Base-by-base conservation (phyloP, 2,329 filamentous ascomycete species). In the Ophiostoma piceae region DNA sequence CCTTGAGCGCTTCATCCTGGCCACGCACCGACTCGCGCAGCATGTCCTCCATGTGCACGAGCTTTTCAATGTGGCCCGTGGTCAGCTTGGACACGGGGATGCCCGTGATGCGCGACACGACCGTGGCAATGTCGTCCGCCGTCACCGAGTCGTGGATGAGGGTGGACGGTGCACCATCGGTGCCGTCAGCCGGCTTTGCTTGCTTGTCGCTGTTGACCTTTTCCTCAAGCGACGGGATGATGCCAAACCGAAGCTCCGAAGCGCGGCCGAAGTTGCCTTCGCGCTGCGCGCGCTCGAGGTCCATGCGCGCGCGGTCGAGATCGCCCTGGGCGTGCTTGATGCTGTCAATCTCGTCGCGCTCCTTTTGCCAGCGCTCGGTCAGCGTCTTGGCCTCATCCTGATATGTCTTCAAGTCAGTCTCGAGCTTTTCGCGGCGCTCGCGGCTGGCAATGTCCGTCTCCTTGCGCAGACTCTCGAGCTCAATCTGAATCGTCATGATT, bases 401-500 rank as follows among this genome's bases (percentile, higher is more conserved):
- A 75, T 92, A 90, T 67, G 83, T 82, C 76, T 91, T 91, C 26
- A 98, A 80, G 8, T 90, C 90, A 68, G 85, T 83, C 77, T 98
- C 90, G 0, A 98, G 85, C 76, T 94, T 94, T 75, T 96, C 91
- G 29, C 93, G 86, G 22, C 95, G 88, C 79, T 98, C 95, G 74
- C 89, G 89, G 77, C 93, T 97, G 22, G 91, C 89, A 67, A 97
- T 84, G 74, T 99, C 95, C 12, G 89, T 96, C 78, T 99, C 95
- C 76, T 98, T 98, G 67, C 94, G 87, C 60, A 99, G 81, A 72
- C 93, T 97, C 77, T 98, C 95, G 0, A 98, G 84, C 78, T 99
- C 94, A 73, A 99, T 98, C 77, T 97, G 94, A 16, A 98, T 92
- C 0, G 94, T 98, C 87, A 97, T 96, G 71, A 98, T 97, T 76